Base-by-base conservation (phyloP, 1,284 basidiomycete species). In the Ceratorhiza oryzae-sativae region DNA sequence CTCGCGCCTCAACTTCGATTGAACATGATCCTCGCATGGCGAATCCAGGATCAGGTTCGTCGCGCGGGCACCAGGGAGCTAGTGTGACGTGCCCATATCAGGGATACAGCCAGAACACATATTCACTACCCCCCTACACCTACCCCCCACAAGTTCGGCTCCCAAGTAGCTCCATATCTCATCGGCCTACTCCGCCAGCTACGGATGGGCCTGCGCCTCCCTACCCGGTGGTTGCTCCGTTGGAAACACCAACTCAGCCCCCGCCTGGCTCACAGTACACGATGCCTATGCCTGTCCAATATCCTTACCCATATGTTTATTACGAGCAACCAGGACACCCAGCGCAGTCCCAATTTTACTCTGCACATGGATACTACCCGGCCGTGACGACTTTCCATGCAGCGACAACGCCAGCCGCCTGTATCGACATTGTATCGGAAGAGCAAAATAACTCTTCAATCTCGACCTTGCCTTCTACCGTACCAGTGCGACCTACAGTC, bases 301-400 rank as follows among this genome's bases (percentile, higher is more conserved):
- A 68, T 32, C 41, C 65, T 1, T 68, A 68, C 27, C 18, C 65
- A 3, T 68, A 68, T 42, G 25, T 13, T 15, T 27, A 23, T n/a
- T 68, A 46, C 41, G 39, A 56, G 8, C 34, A 41, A 13, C 62
- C 53, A 36, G 51, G 39, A 1, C 58, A 56, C n/a, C 27, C 39
- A 13, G 3, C 36, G 2, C 65, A 68, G 36, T 39, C 65, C 34
- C 53, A 56, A 13, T 68, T 68, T 23, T 68, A 45, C 30, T 39
- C 65, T 25, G 65, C 65, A 15, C 65, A 68, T 20, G 65, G 51
- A 13, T 68, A 56, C 42, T 68, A 68, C 23, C 51, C 49, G 13
- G 51, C 53, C 20, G 27, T 68, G 20, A 55, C 65, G 12, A 56
- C 65, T 6, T 68, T 55, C 23, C 65, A 68, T 34, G 34, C 65